These are phyloP conservation scores for Beauveria australis DNA, from an alignment of 2,329 filamentous ascomycete genomes.

Conservation along the genomic window DNA sequence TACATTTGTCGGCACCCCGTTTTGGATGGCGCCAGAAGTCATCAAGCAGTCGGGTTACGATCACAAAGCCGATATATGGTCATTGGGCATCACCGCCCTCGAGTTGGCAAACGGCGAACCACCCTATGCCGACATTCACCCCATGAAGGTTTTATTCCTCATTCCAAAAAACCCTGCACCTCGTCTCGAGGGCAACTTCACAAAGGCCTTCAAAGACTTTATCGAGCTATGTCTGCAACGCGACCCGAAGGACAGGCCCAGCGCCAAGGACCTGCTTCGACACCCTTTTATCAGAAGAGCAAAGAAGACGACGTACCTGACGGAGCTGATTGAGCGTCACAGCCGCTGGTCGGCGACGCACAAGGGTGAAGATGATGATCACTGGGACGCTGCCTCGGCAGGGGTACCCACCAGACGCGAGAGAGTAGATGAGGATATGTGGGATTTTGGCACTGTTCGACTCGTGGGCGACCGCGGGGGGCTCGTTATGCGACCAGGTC, in stretches of 20 bases:
- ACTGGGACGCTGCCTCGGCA: slow-evolving; percentile 46
- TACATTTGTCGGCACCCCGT: slow-evolving; percentile 94
- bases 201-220: slow-evolving; percentile 76
- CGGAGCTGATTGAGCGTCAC: slow-evolving; percentile 87
- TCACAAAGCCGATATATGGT: slow-evolving; percentile 98
- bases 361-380: slow-evolving; percentile 61
- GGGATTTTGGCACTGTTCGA: slow-evolving; percentile 96
- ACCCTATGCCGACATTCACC: slow-evolving; percentile 92
- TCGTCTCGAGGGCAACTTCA: slow-evolving; percentile 70
- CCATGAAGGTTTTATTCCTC: slow-evolving; percentile 95
- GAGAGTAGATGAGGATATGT: slow-evolving; percentile 71
- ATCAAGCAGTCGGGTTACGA: slow-evolving; percentile 98
- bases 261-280: slow-evolving; percentile 76
- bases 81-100: slow-evolving; percentile 85
- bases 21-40: slow-evolving; percentile 99
- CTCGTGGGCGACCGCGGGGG: slow-evolving; percentile 62
- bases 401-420: slow-evolving; percentile 46
- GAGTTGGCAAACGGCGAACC: slow-evolving; percentile 89
- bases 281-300: slow-evolving; percentile 86
- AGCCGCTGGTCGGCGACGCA: slow-evolving; percentile 79
- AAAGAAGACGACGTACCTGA: slow-evolving; percentile 93
- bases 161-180: slow-evolving; percentile 93
- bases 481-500: slow-evolving; percentile 45
- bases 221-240: slow-evolving; percentile 76
- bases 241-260: slow-evolving; percentile 81